phyloP scores from a whole-genome alignment of 352 stramenopile species.

The Paralagenidium karlingii region DNA sequence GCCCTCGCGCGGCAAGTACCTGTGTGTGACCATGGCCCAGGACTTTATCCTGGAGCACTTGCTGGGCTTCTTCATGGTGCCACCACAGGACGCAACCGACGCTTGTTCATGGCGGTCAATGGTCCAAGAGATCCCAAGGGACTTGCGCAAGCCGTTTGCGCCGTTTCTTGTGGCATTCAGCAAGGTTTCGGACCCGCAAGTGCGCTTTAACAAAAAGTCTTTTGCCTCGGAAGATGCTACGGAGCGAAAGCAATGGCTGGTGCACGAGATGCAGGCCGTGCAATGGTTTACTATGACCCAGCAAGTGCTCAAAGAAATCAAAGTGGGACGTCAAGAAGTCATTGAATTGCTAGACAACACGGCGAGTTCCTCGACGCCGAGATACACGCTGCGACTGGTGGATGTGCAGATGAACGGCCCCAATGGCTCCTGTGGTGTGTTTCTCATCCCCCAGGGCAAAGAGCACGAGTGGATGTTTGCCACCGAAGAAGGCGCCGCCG shows the following conservation, averaged over 20 bases:
- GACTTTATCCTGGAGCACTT: slow-evolving; percentile 57
- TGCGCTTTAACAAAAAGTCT: slow-evolving; percentile 26
- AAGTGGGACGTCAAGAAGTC: slow-evolving; percentile 32
- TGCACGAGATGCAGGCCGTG: slow-evolving; percentile 36
- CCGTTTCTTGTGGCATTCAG: slow-evolving; percentile 31
- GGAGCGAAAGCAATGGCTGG: slow-evolving; percentile 27
- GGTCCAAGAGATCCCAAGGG: slow-evolving; percentile 26
- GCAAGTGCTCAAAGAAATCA: slow-evolving; percentile 23
- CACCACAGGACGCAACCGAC: neutral
- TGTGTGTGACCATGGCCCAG: slow-evolving; percentile 73
- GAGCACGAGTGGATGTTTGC: slow-evolving; percentile 79
- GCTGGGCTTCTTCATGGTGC: slow-evolving; percentile 26
- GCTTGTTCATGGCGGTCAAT: slow-evolving; percentile 11
- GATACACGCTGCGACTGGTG: slow-evolving; percentile 46
- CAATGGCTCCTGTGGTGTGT: slow-evolving; percentile 49
- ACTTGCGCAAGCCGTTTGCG: slow-evolving; percentile 28
- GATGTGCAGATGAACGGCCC: slow-evolving; percentile 27
- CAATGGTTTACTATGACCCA: slow-evolving; percentile 55
- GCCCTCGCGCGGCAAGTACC: slow-evolving; percentile 31
- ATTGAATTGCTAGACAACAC: slow-evolving; percentile 43
- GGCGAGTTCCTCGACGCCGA: slow-evolving; percentile 20
- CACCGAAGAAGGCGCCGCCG: slow-evolving; percentile 42
- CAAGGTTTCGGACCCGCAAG: slow-evolving; percentile 20
- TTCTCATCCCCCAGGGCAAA: slow-evolving; percentile 64
- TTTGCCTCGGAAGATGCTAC: slow-evolving; percentile 16